A percentile compares a stretch with the other conserved stretches of the same genome.
phyloP scores from a whole-genome alignment of 78 protist genomes.

The Protostelium mycophagum region DNA sequence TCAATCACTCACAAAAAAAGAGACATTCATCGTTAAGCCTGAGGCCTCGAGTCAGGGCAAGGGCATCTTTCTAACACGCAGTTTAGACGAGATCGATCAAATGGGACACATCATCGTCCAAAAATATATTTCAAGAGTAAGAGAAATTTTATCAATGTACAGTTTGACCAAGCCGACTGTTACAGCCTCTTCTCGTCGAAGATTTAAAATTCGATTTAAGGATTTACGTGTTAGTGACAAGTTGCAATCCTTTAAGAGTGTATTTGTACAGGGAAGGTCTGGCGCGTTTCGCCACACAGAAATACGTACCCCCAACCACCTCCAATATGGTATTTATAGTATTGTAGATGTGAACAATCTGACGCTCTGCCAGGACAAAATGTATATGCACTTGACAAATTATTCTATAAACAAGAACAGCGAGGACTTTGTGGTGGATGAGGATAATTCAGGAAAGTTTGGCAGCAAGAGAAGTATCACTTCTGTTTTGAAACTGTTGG shows the following conservation, averaged over 20 bases:
- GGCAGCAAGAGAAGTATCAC: constrained; percentile 32
- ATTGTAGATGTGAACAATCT: neutral
- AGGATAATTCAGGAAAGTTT: neutral
- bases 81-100: constrained; percentile 1
- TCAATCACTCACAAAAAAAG: neutral
- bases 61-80: constrained; percentile 37
- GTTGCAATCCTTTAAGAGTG: constrained; percentile 44
- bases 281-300: constrained; percentile 41
- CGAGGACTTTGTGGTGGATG: constrained; percentile 1
- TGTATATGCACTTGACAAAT: constrained; percentile 75
- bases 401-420: constrained; percentile 24
- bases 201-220: constrained; percentile 46
- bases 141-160: neutral
- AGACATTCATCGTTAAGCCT: constrained; percentile 38
- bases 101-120: constrained; percentile 28
- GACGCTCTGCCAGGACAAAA: neutral
- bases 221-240: constrained; percentile 65
- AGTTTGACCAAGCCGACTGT: neutral
- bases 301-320: constrained; percentile 12
- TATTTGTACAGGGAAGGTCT: constrained; percentile 60
- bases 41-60: constrained; percentile 23
- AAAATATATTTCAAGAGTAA: constrained; percentile 14
- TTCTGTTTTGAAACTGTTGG: neutral
- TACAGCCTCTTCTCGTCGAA: constrained; percentile 21
- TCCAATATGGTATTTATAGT: neutral